Base-by-base conservation (phyloP, 2,329 filamentous ascomycete genomes). In the Aspergillus japonicus region DNA sequence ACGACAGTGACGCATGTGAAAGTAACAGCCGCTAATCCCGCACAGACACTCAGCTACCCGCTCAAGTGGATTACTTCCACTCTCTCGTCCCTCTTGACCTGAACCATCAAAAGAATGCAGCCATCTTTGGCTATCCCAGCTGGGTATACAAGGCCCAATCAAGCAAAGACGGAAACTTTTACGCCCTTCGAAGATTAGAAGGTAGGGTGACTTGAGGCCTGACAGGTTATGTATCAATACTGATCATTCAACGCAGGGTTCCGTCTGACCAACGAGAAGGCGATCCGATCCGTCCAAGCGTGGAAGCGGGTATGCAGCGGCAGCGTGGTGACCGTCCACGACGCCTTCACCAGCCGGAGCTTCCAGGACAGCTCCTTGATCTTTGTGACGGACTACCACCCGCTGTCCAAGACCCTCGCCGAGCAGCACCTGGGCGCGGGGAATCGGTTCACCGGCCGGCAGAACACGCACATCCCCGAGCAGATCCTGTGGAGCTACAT, bases 111-210 rank as follows among this genome's bases (percentile, higher is more conserved):
- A 93, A 92, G 73, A 92, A 89, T 66, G 85, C 88, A 4, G 84
- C 86, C 12, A 86, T 90, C 16, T 97, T 97, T 75, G 92, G 92
- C 29, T 96, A 92, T 70, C 87, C 89, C 5, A 96, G 89, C 68
- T 98, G 93, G 92, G 86, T 96, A 0, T 99, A 97, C 80, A 98
- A 98, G 78, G 94, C 93, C 8, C 88, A 89, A 24, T 96, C 92
- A 6, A 89, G 85, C 74, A 95, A 95, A 72, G 94, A 94, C 68
- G 95, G 93, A 11, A 88, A 90, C 65, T 87, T 88, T n/a, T 98
- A 96, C 76, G 92, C 89, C 59, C 80, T 99, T 50, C 86, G 95
- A 63, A 85, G 95, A 62, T 84, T 99, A 23, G 92, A 97, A 82
- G 90, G 87, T 86, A 75, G 56, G 23, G 73, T 35, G 12, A 14